Evolutionary conservation across 257 asterid species (phyloP), one percentile per base, ranked within the genome.

Genomic region (Solanum habrochaites): DNA sequence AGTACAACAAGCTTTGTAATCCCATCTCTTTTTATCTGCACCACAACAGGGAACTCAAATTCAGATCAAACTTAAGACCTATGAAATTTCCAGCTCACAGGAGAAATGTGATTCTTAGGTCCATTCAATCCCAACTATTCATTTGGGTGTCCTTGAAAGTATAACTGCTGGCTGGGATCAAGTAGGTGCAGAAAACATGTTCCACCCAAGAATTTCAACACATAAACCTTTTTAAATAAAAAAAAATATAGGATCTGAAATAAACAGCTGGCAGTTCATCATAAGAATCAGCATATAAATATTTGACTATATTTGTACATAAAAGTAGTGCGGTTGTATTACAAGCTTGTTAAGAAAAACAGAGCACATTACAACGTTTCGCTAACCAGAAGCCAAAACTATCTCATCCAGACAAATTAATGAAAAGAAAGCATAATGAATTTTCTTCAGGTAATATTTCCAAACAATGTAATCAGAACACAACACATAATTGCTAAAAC

Each of bases 1-100:
- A 97, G 93, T 64, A 97, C 98, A 11, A 97, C 99, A 23, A 97
- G 98, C 92, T 88, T 93, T 11, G 97, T 94, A 88, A 97, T 93
- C 86, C 90, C 89, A 70, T 97, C 99, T 88, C 93, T 91, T 93
- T 97, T 97, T 83, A 97, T 95, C 99, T 97, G 91, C 89, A 52
- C 85, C 40, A 85, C 18, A 49, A 81, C 45, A 81, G 69, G 69
- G 85, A 81, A 81, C 29, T 29, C 69, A 49, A 47, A 49, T 81
- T 78, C 20, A 81, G 69, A 29, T 49, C 69, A 81, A 81, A 81
- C 40, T 15, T 29, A 49, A 81, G 31, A 49, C 66, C 23, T 45
- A 29, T 1, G 10, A 15, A 49, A 49, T 29, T 81, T 81, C 18
- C 45, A 18, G 45, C 69, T 31, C 12, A 52, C 20, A 49, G 45